Base-by-base conservation (phyloP, 2,329 filamentous ascomycete genomes). In the Penicillium sp. region DNA sequence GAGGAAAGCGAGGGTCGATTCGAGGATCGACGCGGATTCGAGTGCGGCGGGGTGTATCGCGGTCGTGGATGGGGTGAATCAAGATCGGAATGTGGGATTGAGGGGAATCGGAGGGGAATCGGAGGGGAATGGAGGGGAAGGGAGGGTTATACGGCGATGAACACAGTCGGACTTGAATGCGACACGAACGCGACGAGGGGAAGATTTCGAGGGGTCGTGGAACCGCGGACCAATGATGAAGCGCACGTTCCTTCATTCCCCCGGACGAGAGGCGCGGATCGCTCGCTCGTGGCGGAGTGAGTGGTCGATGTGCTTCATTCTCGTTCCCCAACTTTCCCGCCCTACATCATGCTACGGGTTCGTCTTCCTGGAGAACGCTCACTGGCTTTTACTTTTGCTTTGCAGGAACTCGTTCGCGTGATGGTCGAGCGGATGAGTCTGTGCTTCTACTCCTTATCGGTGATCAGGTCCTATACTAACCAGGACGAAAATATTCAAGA, bases 171-270 rank as follows among this genome's bases (percentile, higher is more conserved):
- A 27, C 10, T 27, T 13, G 12, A 17, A 26, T 12, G 30, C 32
- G 25, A 20, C 15, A 15, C 22, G 23, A 14, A 2, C 34, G 29
- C 14, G 17, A 15, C 34, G 30, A 39, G 26, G 31, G 30, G 31
- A 23, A 23, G n/a, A n/a, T n/a, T 23, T 6, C 6, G 22, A 23
- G 22, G 16, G 14, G 13, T 17, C 35, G 15, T 39, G 36, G 36
- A 37, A 37, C 20, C 22, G 22, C 14, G n/a, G 26, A 47, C 64
- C 64, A 67, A 67, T 67, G 54, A 57, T 38, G 48, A 40, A 18
- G 17, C 35, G 44, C 42, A 45, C 44, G 51, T 57, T 58, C 61
- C 61, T 63, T 62, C 61, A 64, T 62, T 60, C 49, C 43, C 53
- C 44, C 50, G 29, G 52, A 57, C 35, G 57, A 63, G 53, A 63